Evolutionary conservation across 441 rosid genomes (phyloP).

Genomic region (Kokia cookei): DNA sequence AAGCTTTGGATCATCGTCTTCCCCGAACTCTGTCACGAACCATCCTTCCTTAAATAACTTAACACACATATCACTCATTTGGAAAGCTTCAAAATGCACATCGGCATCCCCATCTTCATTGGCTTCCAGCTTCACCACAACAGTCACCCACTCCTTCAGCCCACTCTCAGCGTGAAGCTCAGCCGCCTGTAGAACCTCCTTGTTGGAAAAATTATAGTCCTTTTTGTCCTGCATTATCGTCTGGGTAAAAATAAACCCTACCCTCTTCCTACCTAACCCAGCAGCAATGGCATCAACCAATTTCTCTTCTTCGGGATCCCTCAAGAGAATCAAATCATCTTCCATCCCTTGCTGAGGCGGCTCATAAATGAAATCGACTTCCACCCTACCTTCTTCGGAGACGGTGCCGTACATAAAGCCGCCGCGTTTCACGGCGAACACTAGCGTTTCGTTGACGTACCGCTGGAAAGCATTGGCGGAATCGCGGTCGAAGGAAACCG

Average conservation of each 20-base stretch:
- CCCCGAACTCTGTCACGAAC: slow-evolving; percentile 63
- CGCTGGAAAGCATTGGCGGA: slow-evolving; percentile 78
- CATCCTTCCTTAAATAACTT: slow-evolving; percentile 83
- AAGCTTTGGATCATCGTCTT: slow-evolving; percentile 78
- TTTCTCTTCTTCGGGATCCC: slow-evolving; percentile 72
- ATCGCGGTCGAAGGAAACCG: slow-evolving; percentile 85
- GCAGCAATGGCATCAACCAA: slow-evolving; percentile 71
- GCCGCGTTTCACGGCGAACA: slow-evolving; percentile 77
- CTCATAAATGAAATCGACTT: slow-evolving; percentile 86
- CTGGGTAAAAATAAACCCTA: slow-evolving; percentile 87
- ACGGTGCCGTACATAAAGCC: slow-evolving; percentile 89
- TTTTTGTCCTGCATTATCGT: slow-evolving; percentile 68
- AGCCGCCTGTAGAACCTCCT: slow-evolving; percentile 72
- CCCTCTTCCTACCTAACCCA: slow-evolving; percentile 84
- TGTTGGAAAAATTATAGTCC: slow-evolving; percentile 70
- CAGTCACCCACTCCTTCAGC: slow-evolving; percentile 94
- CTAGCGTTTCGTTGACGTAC: slow-evolving; percentile 71
- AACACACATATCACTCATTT: slow-evolving; percentile 92
- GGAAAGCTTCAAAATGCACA: slow-evolving; percentile 94
- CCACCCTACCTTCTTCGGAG: slow-evolving; percentile 66
- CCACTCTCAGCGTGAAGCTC: slow-evolving; percentile 81
- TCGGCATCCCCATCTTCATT: slow-evolving; percentile 86
- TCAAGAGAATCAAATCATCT: slow-evolving; percentile 45
- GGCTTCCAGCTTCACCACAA: slow-evolving; percentile 80
- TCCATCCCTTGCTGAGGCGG: slow-evolving; percentile 91